These are phyloP conservation scores for Parascedosporium putredinis DNA, from an alignment of 2,329 filamentous ascomycete species.

Conservation along the genomic window DNA sequence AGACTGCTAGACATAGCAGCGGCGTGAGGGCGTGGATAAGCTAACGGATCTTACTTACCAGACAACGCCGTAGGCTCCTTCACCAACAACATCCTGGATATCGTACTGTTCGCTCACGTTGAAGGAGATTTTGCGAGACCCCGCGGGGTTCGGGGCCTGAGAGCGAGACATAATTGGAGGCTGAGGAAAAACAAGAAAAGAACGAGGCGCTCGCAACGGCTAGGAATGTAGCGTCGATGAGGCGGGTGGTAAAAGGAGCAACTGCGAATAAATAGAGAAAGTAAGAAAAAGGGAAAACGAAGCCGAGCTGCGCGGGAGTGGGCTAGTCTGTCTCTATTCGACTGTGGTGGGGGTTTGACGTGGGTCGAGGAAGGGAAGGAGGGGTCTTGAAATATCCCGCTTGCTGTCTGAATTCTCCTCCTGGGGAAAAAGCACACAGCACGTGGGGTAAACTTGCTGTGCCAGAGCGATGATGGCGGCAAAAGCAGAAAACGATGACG, in stretches of 20 bases:
- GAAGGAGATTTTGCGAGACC: constrained; percentile 93
- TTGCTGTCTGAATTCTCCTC: neutral
- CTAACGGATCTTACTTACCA: constrained; percentile 54
- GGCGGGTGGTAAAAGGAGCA: no score
- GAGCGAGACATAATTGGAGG: constrained; percentile 41
- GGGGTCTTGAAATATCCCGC: constrained; percentile 1
- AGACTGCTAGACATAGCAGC: neutral
- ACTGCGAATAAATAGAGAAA: neutral
- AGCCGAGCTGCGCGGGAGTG: neutral
- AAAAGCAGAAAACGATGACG: neutral
- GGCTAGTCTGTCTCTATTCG: no score
- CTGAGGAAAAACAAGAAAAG: neutral
- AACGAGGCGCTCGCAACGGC: no score
- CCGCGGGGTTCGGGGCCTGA: constrained; percentile 45
- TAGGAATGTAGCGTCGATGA: no score
- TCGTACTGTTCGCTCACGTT: constrained; percentile 99
- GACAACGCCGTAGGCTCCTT: constrained; percentile 96
- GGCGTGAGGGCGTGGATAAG: neutral
- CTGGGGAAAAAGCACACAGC: neutral
- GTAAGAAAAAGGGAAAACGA: neutral
- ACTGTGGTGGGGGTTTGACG: neutral
- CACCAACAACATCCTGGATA: constrained; percentile 97
- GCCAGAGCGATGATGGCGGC: neutral
- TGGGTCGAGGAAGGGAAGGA: constrained; percentile 1
- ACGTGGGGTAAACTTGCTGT: neutral